Evolutionary conservation across 805 yeast genomes (phyloP), one percentile per base, ranked within the genome.

Genomic region (Monosporozyma yasuniensis): DNA sequence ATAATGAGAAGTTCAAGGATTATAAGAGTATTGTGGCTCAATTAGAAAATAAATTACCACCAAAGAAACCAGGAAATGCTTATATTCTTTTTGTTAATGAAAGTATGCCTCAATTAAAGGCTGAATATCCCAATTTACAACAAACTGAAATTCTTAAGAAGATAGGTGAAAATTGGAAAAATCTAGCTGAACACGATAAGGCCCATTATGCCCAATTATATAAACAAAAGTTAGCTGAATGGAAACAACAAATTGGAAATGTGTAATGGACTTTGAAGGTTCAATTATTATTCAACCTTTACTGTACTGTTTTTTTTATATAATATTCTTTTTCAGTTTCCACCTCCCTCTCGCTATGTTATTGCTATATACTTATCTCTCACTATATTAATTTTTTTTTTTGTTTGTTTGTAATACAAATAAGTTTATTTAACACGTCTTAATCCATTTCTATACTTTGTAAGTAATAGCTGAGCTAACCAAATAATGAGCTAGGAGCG

Each of bases 61-160:
- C 65, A 46, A 64, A 64, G 50, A 63, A 57, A 51, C 68, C 68
- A 4, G 54, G 60, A 3, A 60, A 61, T 21, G 63, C 67, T 28
- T 64, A 55, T 52, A 52, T 64, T 14, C 54, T 55, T 16, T 62
- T 48, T 42, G 44, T 57, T 22, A 54, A 56, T 11, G 62, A 59
- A 1, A 50, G 56, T 6, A 59, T 64, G 47, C 46, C 52, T 3
- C 19, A 51, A 35, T 44, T 61, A 6, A 16, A 42, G 11, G 45
- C 46, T 28, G 50, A 57, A 25, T 21, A 56, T 30, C 64, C 64
- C 30, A 55, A 52, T 8, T 48, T 47, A 43, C 49, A 52, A 27
- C 47, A 56, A 16, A 47, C 48, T 23, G 65, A 60, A 38, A 45
- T 56, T n/a, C 51, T 61, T 11, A 55, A 55, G 37, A 48, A 54